Percentiles rank a stretch among this genome's conserved stretches.
phyloP scores from a whole-genome alignment of 129 eudicot species.

The Silybum marianum region DNA sequence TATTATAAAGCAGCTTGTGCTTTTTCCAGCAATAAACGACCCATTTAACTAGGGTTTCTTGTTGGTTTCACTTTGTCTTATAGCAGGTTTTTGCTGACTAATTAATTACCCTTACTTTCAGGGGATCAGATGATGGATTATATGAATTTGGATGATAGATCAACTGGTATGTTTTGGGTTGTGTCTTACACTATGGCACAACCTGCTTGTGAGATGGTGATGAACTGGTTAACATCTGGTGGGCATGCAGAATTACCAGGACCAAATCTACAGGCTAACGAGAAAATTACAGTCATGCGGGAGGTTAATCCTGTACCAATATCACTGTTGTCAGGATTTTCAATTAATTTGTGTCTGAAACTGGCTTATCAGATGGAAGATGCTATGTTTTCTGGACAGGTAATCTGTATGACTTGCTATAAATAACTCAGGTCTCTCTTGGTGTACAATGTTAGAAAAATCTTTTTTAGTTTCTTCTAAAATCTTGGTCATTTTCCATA shows the following conservation, averaged over 20 bases:
- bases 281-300: constrained; percentile 59
- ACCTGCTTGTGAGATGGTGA: constrained; percentile 73
- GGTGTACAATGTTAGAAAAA: neutral
- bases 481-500: neutral
- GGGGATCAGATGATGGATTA: constrained; percentile 69
- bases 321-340: constrained; percentile 65
- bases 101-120: constrained; percentile 19
- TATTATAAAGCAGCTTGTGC: neutral
- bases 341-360: constrained; percentile 60
- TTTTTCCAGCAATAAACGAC: neutral
- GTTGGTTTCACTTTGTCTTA: neutral
- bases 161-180: constrained; percentile 81
- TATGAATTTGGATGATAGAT: constrained; percentile 73
- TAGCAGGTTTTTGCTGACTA: neutral
- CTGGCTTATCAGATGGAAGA: constrained; percentile 68
- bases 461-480: neutral
- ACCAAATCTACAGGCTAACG: constrained; percentile 53
- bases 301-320: constrained; percentile 69
- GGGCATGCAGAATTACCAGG: constrained; percentile 55
- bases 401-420: constrained; percentile 14
- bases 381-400: constrained; percentile 73
- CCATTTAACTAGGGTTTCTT: constrained; percentile 3
- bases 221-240: constrained; percentile 61
- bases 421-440: neutral
- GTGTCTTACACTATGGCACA: constrained; percentile 81